A percentile compares a stretch with the other conserved stretches of the same genome.
These are phyloP conservation scores for Poa annua DNA, from an alignment of 176 grass and related monocot genomes.

Conservation along the genomic window DNA sequence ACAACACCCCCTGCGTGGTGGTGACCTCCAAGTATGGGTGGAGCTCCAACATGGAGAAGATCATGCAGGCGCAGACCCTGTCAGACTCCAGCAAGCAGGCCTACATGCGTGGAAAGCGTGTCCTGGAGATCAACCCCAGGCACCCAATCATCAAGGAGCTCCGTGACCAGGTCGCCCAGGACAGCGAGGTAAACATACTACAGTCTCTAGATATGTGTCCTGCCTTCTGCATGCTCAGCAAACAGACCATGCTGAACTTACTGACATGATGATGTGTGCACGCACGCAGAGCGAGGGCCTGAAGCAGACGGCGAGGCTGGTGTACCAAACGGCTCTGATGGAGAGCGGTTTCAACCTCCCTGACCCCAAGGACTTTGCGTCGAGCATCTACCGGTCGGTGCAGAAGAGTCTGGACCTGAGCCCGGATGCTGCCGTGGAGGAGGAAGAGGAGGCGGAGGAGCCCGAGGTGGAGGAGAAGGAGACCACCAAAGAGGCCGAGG, in stretches of 20 bases:
- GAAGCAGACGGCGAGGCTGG: slow-evolving; percentile 75
- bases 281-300: slow-evolving; percentile 52
- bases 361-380: slow-evolving; percentile 85
- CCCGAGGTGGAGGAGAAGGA: slow-evolving; percentile 70
- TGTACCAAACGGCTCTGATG: slow-evolving; percentile 95
- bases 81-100: slow-evolving; percentile 87
- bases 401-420: slow-evolving; percentile 94
- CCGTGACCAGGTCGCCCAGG: slow-evolving; percentile 80
- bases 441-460: slow-evolving; percentile 82
- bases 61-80: slow-evolving; percentile 91
- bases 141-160: slow-evolving; percentile 99
- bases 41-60: slow-evolving; percentile 99
- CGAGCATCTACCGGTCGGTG: slow-evolving; percentile 93
- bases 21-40: slow-evolving; percentile 90
- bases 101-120: slow-evolving; percentile 88
- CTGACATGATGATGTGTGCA: not conserved
- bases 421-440: slow-evolving; percentile 59
- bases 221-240: not conserved
- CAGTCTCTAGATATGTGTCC: not conserved
- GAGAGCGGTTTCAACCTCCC: slow-evolving; percentile 85
- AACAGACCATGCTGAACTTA: not conserved
- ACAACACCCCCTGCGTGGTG: slow-evolving; percentile 81
- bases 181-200: slow-evolving; percentile 55
- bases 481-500: slow-evolving; percentile 29
- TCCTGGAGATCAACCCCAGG: slow-evolving; percentile 92